Evolutionary conservation across 768 basidiomycete genomes (phyloP).

Genomic region (Pleurotus cornucopiae): DNA sequence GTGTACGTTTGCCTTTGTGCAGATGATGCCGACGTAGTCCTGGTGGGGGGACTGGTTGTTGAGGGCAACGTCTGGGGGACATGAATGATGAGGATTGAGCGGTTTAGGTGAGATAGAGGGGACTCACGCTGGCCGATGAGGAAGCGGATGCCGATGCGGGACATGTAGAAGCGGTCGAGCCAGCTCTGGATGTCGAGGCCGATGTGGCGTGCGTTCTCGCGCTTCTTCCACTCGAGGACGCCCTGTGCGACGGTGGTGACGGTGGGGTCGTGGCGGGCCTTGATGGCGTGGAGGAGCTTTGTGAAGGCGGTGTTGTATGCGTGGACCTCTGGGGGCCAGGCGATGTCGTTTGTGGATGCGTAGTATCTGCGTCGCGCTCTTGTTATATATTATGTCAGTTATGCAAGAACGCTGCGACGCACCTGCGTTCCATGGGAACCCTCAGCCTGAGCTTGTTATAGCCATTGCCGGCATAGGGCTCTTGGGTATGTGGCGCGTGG

Average conservation of each 20-base stretch:
- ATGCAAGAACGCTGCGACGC: conserved; percentile 13
- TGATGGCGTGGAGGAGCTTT: conserved; percentile 80
- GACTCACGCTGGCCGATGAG: conserved; percentile 90
- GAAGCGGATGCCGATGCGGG: conserved; percentile 92
- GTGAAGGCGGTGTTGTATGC: conserved; percentile 95
- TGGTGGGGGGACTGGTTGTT: conserved; percentile 88
- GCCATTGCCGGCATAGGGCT: conserved; percentile 28
- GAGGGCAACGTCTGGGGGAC: conserved; percentile 76
- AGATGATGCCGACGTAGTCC: conserved; percentile 97
- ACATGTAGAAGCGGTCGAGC: conserved; percentile 97
- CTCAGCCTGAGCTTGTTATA: conserved; percentile 63
- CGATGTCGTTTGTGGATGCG: conserved; percentile 62
- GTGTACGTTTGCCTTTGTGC: conserved; percentile 90
- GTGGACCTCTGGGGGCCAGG: conserved; percentile 89
- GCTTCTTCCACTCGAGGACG: conserved; percentile 92
- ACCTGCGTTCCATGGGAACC: conserved; percentile 85
- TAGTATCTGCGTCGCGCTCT: conserved; percentile 61
- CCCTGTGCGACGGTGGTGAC: conserved; percentile 97
- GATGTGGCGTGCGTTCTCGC: conserved; percentile 63
- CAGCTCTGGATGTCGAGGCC: conserved; percentile 90
- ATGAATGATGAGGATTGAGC: neutral
- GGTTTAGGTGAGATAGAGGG: conserved; percentile 3
- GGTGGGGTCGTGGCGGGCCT: conserved; percentile 93
- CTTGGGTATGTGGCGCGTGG: conserved; percentile 17
- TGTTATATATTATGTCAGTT: neutral